Percentiles rank a stretch among this genome's conserved stretches.
These are phyloP conservation scores for Suhomyces taliae DNA, from an alignment of 1,139 yeast species.

Conservation along the genomic window DNA sequence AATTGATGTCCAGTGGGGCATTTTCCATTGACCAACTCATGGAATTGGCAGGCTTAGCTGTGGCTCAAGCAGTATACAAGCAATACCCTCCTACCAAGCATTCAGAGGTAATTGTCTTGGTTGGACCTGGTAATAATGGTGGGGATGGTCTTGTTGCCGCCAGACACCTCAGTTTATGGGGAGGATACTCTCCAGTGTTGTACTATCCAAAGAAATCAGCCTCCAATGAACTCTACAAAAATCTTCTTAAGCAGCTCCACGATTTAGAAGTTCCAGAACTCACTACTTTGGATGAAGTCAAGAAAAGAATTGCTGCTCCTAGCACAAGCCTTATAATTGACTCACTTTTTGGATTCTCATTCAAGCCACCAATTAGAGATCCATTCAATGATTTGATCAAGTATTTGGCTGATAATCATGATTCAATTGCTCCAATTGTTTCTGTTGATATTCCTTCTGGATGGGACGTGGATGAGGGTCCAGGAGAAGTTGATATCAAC, in stretches of 20 bases:
- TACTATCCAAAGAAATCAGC: conserved; percentile 63
- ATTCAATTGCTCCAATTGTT: conserved; percentile 54
- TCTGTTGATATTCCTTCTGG: conserved; percentile 94
- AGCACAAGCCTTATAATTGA: conserved; percentile 55
- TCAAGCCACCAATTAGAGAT: conserved; percentile 80
- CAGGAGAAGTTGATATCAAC: conserved; percentile 43
- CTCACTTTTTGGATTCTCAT: conserved; percentile 90
- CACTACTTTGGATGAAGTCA: conserved; percentile 36
- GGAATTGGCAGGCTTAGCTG: conserved; percentile 96
- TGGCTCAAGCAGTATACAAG: conserved; percentile 79
- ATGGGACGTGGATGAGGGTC: conserved; percentile 95
- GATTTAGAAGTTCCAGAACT: conserved; percentile 52
- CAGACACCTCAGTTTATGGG: conserved; percentile 80
- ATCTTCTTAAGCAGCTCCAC: conserved; percentile 58
- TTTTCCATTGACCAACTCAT: conserved; percentile 90
- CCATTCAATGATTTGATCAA: conserved; percentile 68
- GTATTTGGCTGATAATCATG: conserved; percentile 37
- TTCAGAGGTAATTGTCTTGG: conserved; percentile 58
- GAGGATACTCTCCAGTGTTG: conserved; percentile 65
- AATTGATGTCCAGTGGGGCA: conserved; percentile 81
- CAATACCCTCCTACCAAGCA: conserved; percentile 54
- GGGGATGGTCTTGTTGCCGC: conserved; percentile 98
- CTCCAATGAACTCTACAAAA: conserved; percentile 42
- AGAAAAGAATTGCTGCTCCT: conserved; percentile 22
- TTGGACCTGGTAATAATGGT: conserved; percentile 96